Base-by-base conservation (phyloP, 768 basidiomycete genomes). In the Mrakia frigida region DNA sequence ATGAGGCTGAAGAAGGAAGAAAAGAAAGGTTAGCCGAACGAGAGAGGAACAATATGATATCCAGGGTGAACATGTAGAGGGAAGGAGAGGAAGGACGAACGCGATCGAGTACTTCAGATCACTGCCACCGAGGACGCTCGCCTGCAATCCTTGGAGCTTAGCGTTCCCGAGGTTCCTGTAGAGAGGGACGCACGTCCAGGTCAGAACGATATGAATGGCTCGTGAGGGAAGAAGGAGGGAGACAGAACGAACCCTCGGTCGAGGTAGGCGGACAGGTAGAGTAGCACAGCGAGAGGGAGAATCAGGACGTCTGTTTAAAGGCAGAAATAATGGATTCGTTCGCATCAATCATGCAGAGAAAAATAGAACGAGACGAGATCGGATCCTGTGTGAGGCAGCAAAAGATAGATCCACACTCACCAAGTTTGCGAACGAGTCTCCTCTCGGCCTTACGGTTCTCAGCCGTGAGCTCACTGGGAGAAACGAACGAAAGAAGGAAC, bases 41-140 rank as follows among this genome's bases (percentile, higher is more conserved):
- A 53, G 31, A 43, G 39, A 43, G 43, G 10, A 9, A 43, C 11
- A 11, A 11, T 43, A 13, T n/a, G 11, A 41, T 5, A 41, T 41
- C 11, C 39, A 41, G 11, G 11, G 39, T 11, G 39, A 41, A 11
- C 5, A 41, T 5, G 39, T 5, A 41, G 6, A 41, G 11, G 39
- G 39, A 5, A 6, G 39, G 43, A 13, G 43, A 43, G 43, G 43
- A 43, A 77, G 7, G 79, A 70, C 46, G 28, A 84, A 78, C 1
- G 82, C 82, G 74, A 85, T 79, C 2, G 81, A 82, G 80, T 83
- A 85, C 52, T 82, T 82, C 11, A 78, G 80, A 74, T 83, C 83
- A 68, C 53, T 59, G 41, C 79, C 79, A 21, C 79, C 78, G 23
- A 86, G 81, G 0, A 84, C 82, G 7, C 46, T 70, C 83, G 23